Evolutionary conservation across 768 basidiomycete species (phyloP), one percentile per base, ranked within the genome.

Genomic region (Steccherinum ochraceum): DNA sequence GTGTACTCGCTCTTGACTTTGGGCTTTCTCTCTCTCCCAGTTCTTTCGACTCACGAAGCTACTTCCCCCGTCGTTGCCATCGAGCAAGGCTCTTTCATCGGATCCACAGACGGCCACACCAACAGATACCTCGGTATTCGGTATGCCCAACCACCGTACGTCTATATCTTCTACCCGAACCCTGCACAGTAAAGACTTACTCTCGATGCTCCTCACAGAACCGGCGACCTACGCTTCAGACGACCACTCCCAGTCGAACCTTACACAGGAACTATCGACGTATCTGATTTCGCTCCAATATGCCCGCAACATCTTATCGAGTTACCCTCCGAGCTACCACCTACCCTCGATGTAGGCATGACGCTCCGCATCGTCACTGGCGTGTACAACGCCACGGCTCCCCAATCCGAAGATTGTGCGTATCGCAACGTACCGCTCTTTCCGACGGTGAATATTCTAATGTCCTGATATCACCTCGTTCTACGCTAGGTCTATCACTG

Each of bases 131-230:
- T 53, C 11, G 52, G 52, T 7, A 53, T 53, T 26, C 48, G 48
- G 16, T 53, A 42, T 39, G 52, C 52, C 16, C 13, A 53, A 46
- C 52, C 52, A 44, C 52, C 52, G 52, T 49, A 26, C 3, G 52
- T 40, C 11, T 19, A 43, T 43, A 5, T 43, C 41, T n/a, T 43
- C 18, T 10, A 7, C 7, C 19, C 16, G 19, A 43, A 10, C 21
- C 41, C 5, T 43, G 41, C 41, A 39, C n/a, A n/a, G n/a, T n/a
- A n/a, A n/a, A 39, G n/a, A 7, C 7, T 16, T 35, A 7, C 30
- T 7, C 30, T 35, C 7, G 30, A 35, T 7, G 30, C 41, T 43
- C 18, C 41, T 43, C 21, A 43, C 21, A 43, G 41, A 5, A 23
- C 19, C 41, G 41, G 41, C 10, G 7, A 43, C 7, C 16, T 43